Base-by-base conservation (phyloP, 2,329 filamentous ascomycete genomes). In the Xylariales sp. region DNA sequence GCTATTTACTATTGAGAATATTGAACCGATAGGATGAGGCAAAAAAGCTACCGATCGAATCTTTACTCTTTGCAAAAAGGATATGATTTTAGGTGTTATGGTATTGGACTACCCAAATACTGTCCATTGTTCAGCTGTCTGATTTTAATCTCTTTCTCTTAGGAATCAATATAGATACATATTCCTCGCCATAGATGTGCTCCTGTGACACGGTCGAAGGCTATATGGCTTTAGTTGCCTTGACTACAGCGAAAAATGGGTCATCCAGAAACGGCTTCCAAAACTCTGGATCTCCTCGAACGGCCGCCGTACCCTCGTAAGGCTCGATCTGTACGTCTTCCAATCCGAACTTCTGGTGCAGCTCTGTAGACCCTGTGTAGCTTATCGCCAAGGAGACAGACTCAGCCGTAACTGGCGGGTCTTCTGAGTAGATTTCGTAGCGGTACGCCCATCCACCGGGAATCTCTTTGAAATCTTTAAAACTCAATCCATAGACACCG, bases 251-350 rank as follows among this genome's bases (percentile, higher is more conserved):
- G 10, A 52, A 12, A 16, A 33, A 41, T 19, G 50, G 52, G 1
- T 52, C 40, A 19, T 46, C 40, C 5, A 55, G 27, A 40, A 53
- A 54, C 18, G 46, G 33, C 29, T 45, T 42, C 53, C 49, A 57
- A 20, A 49, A 48, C 31, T 50, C 44, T 6, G 37, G 37, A 28
- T 56, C 47, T 20, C 41, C 40, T 37, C 36, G 44, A 3, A 55
- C 41, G 5, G 43, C 27, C 17, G 44, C 40, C 4, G 47, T 33
- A 19, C 50, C 47, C 43, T 47, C 45, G 15, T 42, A 46, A 6
- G 47, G 49, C 29, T 52, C 42, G 4, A 38, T 40, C 39, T 49
- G 37, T 19, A 55, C 42, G 11, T 52, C 49, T 2, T 41, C 41
- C 5, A 57, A 25, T 7, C 54, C 50, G 12, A 46, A 40, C 35